Evolutionary conservation across 2,329 filamentous ascomycete species (phyloP).

Genomic region (Epichloe amarillans): DNA sequence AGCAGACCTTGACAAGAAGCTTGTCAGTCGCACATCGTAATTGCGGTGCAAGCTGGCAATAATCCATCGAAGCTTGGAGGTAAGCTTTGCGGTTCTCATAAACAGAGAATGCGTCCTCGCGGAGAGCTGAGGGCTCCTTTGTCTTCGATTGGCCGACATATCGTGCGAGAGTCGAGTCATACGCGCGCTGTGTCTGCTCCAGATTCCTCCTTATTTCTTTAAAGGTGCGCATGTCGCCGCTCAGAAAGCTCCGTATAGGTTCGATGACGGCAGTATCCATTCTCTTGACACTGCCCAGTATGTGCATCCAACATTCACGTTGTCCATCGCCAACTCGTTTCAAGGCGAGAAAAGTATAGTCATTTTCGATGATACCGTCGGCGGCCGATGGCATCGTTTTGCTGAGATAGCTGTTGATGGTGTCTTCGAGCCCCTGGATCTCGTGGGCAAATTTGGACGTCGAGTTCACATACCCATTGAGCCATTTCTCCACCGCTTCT

Average conservation of each 20-base stretch:
- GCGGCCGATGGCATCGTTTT: constrained; percentile 66
- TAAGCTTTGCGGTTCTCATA: constrained; percentile 88
- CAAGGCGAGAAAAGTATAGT: constrained; percentile 82
- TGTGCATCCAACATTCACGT: constrained; percentile 73
- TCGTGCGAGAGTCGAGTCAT: constrained; percentile 67
- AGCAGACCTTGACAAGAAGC: constrained; percentile 70
- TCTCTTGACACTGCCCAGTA: constrained; percentile 60
- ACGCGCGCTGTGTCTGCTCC: constrained; percentile 70
- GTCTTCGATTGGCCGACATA: constrained; percentile 80
- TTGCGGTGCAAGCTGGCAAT: constrained; percentile 77
- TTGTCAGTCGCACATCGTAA: constrained; percentile 74
- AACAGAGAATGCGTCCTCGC: constrained; percentile 91
- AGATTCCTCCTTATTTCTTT: constrained; percentile 69
- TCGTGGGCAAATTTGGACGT: constrained; percentile 44
- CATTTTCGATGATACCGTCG: constrained; percentile 82
- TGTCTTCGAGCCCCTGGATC: constrained; percentile 62
- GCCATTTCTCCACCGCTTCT: constrained; percentile 84
- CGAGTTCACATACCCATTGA: constrained; percentile 47
- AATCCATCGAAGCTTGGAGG: constrained; percentile 85
- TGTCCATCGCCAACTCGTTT: constrained; percentile 75
- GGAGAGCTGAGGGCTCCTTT: constrained; percentile 80
- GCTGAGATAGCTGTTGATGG: constrained; percentile 63
- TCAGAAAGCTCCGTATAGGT: constrained; percentile 66
- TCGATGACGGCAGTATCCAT: constrained; percentile 68
- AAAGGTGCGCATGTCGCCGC: constrained; percentile 68